Evolutionary conservation across 257 asterid genomes (phyloP), one percentile per base, ranked within the genome.

Genomic region (Jaltomata sinuosa): DNA sequence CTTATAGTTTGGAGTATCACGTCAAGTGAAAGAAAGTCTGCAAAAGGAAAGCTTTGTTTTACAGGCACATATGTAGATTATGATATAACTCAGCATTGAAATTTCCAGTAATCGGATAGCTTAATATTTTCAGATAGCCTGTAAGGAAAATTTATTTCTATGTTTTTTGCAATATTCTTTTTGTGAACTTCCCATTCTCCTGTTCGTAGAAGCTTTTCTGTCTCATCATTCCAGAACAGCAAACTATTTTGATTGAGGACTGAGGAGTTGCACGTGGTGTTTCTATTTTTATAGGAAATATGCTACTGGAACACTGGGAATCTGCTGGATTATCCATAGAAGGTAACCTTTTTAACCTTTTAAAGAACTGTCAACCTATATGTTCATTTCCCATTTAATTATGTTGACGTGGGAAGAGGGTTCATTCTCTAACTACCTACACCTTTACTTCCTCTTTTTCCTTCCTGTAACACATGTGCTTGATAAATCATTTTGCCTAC

Each of bases 241-340:
- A 45, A 8, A 76, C 9, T 14, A 27, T 4, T 74, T 25, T 16
- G 25, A 36, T 68, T 68, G 78, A 68, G 49, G 25, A 71, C 34
- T 80, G 42, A 38, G 21, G 88, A 55, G 81, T 83, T 67, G 49
- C 64, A 64, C 69, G 53, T 81, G 12, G 19, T 55, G 32, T 86
- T 25, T 79, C 80, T 61, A 50, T 76, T 69, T 83, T 85, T 68
- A 86, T 87, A 96, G 99, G 99, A 87, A 89, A 86, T 83, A 80
- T 96, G 95, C 92, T 96, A 85, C 84, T 94, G 91, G 95, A 92
- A 61, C 87, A 88, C 80, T 96, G 99, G 98, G 87, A 82, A 89
- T 91, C 95, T 86, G 91, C 92, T 83, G 92, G 94, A 84, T 90
- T 96, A 85, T 87, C 97, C 45, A 67, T 87, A 79, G 91, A 92